Base-by-base conservation (phyloP, 2,329 filamentous ascomycete species). In the Sporothrix dimorphospora region DNA sequence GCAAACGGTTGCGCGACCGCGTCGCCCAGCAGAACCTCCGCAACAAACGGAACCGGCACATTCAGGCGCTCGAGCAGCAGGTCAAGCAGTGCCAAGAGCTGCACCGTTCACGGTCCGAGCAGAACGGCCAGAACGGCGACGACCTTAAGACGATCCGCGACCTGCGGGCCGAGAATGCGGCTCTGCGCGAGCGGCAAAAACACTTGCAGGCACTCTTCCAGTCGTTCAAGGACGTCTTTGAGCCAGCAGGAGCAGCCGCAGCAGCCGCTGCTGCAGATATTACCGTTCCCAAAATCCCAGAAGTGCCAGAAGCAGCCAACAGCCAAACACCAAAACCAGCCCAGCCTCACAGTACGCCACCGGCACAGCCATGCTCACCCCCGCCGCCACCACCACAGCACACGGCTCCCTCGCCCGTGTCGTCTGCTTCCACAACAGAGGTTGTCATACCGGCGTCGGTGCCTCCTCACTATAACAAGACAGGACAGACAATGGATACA, bases 21-120 rank as follows among this genome's bases (percentile, higher is more conserved):
- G 68, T 72, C 4, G 71, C 71, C 11, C 59, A 70, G 68, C 68
- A 72, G 30, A 72, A 70, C 51, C 71, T 72, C 19, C 68, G 71
- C 42, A 67, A 70, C 59, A 69, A 69, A 14, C 49, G 71, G 21
- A 69, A 70, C n/a, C 59, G 63, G 38, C 51, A 70, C 42, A 72
- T 68, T 9, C 47, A 72, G 27, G 42, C 47, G 1, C 61, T 72
- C 8, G 71, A 72, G 30, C 27, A 72, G 14, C 51, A 70, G 40
- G 71, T 68, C n/a, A 59, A 59, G 27, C 51, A 57, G 38, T 72
- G 71, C 30, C 57, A 55, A 11, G 71, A 67, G 51, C 9, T 57
- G 47, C 71, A 72, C 14, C 24, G 55, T 11, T 14, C 27, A 8
- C 9, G 21, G 2, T 19, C 27, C 14, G 42, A 67, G 16, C 14